Percentiles rank a stretch among this genome's conserved stretches.
Conservation (phyloP, 345 rosid genomes). For the Camelina laxa region DNA sequence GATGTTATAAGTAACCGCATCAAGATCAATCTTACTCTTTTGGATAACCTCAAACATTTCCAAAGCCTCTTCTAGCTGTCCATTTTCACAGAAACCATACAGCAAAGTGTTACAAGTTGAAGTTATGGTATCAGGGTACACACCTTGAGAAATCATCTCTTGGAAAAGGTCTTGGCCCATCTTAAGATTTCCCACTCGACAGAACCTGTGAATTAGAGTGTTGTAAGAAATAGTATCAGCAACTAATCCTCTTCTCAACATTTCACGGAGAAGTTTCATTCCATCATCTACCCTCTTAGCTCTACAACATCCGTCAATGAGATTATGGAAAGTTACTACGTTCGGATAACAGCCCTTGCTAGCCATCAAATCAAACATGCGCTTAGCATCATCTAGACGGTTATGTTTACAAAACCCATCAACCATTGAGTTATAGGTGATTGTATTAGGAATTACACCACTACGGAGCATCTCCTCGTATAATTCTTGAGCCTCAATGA, state of each 20-base stretch:
- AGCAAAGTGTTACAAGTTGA: background rate
- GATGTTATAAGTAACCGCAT: background rate
- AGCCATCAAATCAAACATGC: conserved; percentile 2
- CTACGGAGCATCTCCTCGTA: background rate
- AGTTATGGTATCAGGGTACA: background rate
- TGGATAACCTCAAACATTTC: background rate
- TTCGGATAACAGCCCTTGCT: background rate
- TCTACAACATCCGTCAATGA: background rate
- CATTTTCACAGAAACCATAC: background rate
- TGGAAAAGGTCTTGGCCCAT: background rate
- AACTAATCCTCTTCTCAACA: background rate
- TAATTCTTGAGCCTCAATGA: background rate
- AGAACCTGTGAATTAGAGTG: background rate
- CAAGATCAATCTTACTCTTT: background rate
- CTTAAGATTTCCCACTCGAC: background rate
- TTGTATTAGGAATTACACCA: background rate
- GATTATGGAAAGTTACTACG: background rate
- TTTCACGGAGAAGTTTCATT: background rate
- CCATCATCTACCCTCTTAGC: background rate
- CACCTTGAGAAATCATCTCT: background rate
- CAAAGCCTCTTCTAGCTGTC: background rate
- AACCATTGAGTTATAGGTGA: background rate
- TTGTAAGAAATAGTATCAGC: background rate
- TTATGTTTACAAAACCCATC: conserved; percentile 9
- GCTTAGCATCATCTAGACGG: background rate